phyloP scores from a whole-genome alignment of 75 land plant species.

The Cunninghamia lanceolata region DNA sequence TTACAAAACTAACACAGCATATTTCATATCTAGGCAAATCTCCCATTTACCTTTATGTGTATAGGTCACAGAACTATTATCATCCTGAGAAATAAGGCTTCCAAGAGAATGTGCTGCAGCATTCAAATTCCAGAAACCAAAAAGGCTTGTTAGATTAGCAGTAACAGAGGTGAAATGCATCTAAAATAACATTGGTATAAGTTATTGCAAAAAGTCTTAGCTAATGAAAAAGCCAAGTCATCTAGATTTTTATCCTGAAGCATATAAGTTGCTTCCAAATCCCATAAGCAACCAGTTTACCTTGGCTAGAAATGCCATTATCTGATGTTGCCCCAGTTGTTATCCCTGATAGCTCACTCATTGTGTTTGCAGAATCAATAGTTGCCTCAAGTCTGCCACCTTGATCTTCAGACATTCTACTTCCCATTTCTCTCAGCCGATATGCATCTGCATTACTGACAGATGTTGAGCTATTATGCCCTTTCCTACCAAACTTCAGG shows the following conservation, averaged over 20 bases:
- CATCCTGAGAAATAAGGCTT: conserved; percentile 64
- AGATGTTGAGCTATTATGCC: conserved; percentile 20
- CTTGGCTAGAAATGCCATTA: conserved; percentile 8
- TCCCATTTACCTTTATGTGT: conserved; percentile 45
- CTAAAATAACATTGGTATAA: not conserved
- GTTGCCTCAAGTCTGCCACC: conserved; percentile 20
- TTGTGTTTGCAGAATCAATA: conserved; percentile 10
- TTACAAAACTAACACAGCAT: not conserved
- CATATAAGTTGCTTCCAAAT: not conserved
- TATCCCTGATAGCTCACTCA: conserved; percentile 9
- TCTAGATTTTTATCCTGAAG: not conserved
- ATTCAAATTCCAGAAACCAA: not conserved
- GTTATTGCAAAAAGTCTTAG: not conserved
- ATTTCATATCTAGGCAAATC: not conserved
- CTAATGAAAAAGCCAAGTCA: not conserved
- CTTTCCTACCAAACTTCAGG: conserved; percentile 73
- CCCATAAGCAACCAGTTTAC: not conserved
- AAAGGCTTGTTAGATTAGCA: not conserved
- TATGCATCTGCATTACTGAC: conserved; percentile 32
- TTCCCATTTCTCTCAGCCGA: not conserved
- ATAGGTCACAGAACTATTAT: conserved; percentile 19
- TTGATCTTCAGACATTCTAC: conserved; percentile 2
- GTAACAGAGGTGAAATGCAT: not conserved
- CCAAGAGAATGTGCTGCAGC: conserved; percentile 54
- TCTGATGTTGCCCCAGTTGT: not conserved